These are phyloP conservation scores for Ophiostoma pallidulum DNA, from an alignment of 2,329 filamentous ascomycete genomes.

Conservation along the genomic window DNA sequence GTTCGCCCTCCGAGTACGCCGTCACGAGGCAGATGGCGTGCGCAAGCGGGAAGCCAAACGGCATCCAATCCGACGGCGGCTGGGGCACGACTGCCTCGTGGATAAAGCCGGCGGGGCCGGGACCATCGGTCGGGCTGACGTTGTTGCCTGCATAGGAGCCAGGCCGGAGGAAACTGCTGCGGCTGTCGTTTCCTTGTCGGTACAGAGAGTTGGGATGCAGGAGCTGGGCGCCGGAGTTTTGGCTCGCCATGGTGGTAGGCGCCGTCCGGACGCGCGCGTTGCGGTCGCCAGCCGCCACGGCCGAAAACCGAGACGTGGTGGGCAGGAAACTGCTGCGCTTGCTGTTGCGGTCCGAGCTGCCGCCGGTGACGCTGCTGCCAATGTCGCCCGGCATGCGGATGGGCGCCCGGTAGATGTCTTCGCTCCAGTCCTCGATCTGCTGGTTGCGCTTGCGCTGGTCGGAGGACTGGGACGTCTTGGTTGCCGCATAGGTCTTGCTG, in stretches of 20 bases:
- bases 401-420: conserved; percentile 92
- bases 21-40: conserved; percentile 93
- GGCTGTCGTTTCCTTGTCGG: conserved; percentile 53
- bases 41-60: conserved; percentile 88
- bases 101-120: conserved; percentile 86
- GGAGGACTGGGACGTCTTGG: conserved; percentile 73
- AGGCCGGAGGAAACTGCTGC: conserved; percentile 54
- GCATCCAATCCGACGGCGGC: conserved; percentile 93
- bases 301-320: conserved; percentile 88
- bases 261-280: conserved; percentile 37
- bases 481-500: conserved; percentile 71
- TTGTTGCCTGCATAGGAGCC: conserved; percentile 46
- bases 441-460: conserved; percentile 76
- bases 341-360: conserved; percentile 55
- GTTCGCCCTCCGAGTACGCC: conserved; percentile 90
- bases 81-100: conserved; percentile 94
- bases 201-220: conserved; percentile 65
- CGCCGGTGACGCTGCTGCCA: conserved; percentile 50
- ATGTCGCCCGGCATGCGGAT: conserved; percentile 69
- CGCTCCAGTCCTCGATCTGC: conserved; percentile 96
- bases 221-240: conserved; percentile 64
- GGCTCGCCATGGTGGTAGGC: conserved; percentile 93
- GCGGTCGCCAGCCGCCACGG: conserved; percentile 71
- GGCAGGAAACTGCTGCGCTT: conserved; percentile 87
- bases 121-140: conserved; percentile 53